Base-by-base conservation (phyloP, 2,329 filamentous ascomycete genomes). In the Fusarium bactridioides region DNA sequence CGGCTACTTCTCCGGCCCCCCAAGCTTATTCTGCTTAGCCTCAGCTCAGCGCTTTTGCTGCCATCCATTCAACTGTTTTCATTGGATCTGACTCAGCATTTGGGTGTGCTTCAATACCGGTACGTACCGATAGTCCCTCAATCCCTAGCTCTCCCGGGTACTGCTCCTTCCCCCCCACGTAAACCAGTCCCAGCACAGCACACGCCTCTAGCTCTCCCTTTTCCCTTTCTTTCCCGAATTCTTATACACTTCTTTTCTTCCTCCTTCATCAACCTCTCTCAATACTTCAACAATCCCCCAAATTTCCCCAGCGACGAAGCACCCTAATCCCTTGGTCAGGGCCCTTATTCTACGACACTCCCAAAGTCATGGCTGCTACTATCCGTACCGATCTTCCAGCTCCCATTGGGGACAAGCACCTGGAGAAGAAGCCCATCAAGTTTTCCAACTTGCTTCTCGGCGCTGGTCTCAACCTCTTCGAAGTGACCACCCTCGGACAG, bases 371-470 rank as follows among this genome's bases (percentile, higher is more conserved):
- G 90, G 90, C 90, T 83, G 89, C 90, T 83, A 85, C 88, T 80
- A 84, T 86, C 79, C 82, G 85, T 78, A 82, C 88, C 79, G 84
- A 87, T 78, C 84, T 87, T 77, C 84, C 83, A 84, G 85, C 82
- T 83, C 86, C 82, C 81, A 77, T 83, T 73, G 79, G 82, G 78
- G 83, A 84, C 74, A 81, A 83, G 73, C 85, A 83, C 84, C 86
- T 97, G 82, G 95, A 98, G 92, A 98, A 98, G 93, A 98, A 98
- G 91, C 96, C 96, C 76, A 90, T 99, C 90, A 98, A 98, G 91
- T 98, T 98, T 89, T 97, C 94, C 88, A 99, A 99, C 87, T 85
- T 99, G 89, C 88, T 99, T 80, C 90, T 98, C 79, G 95, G 95
- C 81, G 93, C 94, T 81, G 94, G 94, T 78, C 90, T 98, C 86